A percentile compares a stretch with the other conserved stretches of the same genome.
Evolutionary conservation across 2,329 filamentous ascomycete genomes (phyloP).

Genomic region (Nigrograna mackinnonii): DNA sequence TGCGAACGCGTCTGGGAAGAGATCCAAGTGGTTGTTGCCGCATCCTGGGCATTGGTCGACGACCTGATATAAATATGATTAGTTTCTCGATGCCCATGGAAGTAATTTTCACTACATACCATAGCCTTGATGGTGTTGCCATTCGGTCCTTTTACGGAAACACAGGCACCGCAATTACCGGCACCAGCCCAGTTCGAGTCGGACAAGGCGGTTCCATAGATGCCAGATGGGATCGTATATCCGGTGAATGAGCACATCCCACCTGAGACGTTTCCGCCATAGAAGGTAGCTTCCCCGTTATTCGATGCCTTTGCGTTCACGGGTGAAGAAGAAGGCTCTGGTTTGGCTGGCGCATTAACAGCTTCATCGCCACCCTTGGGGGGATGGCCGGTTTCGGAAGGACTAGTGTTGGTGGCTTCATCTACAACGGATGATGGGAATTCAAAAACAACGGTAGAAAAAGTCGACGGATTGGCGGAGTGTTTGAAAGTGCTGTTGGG

Average conservation of each 20-base stretch:
- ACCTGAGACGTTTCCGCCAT: constrained; percentile 51
- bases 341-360: background rate
- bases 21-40: constrained; percentile 57
- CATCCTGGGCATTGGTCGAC: constrained; percentile 63
- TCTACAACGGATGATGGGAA: background rate
- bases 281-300: constrained; percentile 41
- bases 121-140: constrained; percentile 66
- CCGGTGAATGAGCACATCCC: constrained; percentile 67
- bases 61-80: constrained; percentile 44
- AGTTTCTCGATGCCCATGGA: background rate
- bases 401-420: too few relatives aligned
- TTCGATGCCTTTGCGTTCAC: constrained; percentile 14
- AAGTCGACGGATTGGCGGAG: background rate
- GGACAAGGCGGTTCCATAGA: constrained; percentile 66
- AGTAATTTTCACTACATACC: constrained; percentile 55
- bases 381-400: too few relatives aligned
- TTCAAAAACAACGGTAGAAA: background rate
- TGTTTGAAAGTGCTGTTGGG: constrained; percentile 11
- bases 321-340: background rate
- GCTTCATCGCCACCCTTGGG: too few relatives aligned
- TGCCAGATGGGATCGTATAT: constrained; percentile 62
- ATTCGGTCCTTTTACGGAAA: constrained; percentile 60
- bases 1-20: constrained; percentile 57
- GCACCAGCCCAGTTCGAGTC: constrained; percentile 60
- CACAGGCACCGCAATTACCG: constrained; percentile 64